Percentiles rank a stretch among this genome's conserved stretches.
These are phyloP conservation scores for Adansonia grandidieri DNA, from an alignment of 441 rosid genomes.

Conservation along the genomic window DNA sequence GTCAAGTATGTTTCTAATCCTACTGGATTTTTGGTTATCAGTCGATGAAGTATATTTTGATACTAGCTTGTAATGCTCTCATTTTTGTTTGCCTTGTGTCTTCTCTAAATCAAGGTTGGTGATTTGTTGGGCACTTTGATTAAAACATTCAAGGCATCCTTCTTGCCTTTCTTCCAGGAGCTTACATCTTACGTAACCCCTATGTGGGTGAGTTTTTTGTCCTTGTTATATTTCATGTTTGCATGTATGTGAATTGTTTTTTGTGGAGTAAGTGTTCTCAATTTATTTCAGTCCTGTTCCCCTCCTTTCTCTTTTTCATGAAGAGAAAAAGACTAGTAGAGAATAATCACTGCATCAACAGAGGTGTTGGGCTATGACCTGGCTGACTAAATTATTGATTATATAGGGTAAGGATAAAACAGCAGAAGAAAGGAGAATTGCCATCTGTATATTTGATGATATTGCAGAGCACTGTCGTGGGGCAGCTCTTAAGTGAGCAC, in stretches of 20 bases:
- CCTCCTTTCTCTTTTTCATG: neutral
- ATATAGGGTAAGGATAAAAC: conserved; percentile 63
- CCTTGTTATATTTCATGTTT: neutral
- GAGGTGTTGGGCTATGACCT: neutral
- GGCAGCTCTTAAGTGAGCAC: conserved; percentile 54
- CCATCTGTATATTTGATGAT: conserved; percentile 67
- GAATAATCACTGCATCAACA: neutral
- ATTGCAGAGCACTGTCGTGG: conserved; percentile 65
- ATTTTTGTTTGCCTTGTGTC: conserved; percentile 23
- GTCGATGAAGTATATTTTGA: conserved; percentile 6
- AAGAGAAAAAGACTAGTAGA: neutral
- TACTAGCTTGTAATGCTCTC: conserved; percentile 15
- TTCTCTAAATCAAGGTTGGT: conserved; percentile 48
- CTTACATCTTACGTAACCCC: conserved; percentile 61
- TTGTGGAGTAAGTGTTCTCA: conserved; percentile 9
- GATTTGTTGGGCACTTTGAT: conserved; percentile 63
- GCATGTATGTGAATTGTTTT: conserved; percentile 3
- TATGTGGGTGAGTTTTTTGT: conserved; percentile 59
- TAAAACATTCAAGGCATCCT: conserved; percentile 60
- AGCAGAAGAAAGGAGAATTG: conserved; percentile 64
- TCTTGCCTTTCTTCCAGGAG: conserved; percentile 64
- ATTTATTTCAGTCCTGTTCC: neutral
- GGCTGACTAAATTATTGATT: conserved; percentile 22
- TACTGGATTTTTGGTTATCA: conserved; percentile 9
- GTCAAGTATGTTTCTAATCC: conserved; percentile 44